A percentile compares a stretch with the other conserved stretches of the same genome.
These are phyloP conservation scores for Trametes elegans DNA, from an alignment of 768 basidiomycete species.

Conservation along the genomic window DNA sequence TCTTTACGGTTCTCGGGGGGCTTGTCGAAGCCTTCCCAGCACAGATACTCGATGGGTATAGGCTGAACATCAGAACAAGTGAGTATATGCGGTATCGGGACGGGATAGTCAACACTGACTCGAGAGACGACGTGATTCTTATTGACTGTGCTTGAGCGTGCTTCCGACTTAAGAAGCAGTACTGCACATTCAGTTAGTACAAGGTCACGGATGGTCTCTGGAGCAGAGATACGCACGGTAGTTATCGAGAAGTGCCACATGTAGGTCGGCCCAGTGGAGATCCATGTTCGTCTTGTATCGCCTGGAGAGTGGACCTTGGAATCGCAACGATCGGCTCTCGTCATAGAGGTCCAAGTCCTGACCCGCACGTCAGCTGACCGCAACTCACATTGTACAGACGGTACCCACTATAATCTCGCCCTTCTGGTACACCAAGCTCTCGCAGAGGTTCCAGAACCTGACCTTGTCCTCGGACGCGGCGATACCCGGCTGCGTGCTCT, in stretches of 20 bases:
- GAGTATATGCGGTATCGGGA: neutral
- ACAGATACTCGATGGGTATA: constrained; percentile 76
- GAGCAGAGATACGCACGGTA: constrained; percentile 50
- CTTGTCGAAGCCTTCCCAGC: constrained; percentile 60
- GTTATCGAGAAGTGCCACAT: constrained; percentile 71
- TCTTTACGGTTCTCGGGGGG: constrained; percentile 65
- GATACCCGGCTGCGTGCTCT: constrained; percentile 87
- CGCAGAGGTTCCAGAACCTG: constrained; percentile 79
- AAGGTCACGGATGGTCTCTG: neutral
- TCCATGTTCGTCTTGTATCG: constrained; percentile 60
- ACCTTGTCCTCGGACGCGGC: constrained; percentile 89
- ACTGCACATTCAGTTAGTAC: constrained; percentile 39
- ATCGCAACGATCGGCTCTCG: constrained; percentile 68
- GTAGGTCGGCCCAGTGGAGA: constrained; percentile 59
- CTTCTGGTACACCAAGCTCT: constrained; percentile 69
- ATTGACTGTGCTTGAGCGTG: constrained; percentile 42
- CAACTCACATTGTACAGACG: neutral
- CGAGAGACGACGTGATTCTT: constrained; percentile 61
- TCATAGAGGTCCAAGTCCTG: constrained; percentile 85
- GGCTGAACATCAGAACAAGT: constrained; percentile 49
- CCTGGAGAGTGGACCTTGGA: constrained; percentile 63
- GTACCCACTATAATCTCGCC: constrained; percentile 77
- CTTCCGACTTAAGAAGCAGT: constrained; percentile 62
- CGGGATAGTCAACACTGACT: constrained; percentile 40
- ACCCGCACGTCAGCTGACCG: neutral